These are phyloP conservation scores for Candida sanyaensis DNA, from an alignment of 1,139 yeast genomes.

Conservation along the genomic window DNA sequence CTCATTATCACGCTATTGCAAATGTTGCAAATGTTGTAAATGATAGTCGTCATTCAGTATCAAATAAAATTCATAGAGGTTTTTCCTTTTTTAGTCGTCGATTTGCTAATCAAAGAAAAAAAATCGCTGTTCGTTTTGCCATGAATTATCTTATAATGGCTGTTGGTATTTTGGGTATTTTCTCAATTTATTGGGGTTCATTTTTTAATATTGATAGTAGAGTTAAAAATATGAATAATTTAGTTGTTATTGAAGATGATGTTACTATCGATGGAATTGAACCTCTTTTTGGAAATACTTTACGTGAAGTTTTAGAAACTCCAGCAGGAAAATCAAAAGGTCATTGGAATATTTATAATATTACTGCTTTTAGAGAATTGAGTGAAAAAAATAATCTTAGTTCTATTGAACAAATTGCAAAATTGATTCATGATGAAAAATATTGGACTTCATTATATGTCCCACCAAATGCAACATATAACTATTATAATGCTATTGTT, in stretches of 20 bases:
- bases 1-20: background rate
- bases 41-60: background rate
- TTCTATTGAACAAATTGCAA: constrained; percentile 29
- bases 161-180: constrained; percentile 29
- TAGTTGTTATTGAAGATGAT: constrained; percentile 45
- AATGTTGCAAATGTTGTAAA: background rate
- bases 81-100: constrained; percentile 8
- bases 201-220: constrained; percentile 30
- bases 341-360: constrained; percentile 43
- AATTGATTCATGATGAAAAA: constrained; percentile 44
- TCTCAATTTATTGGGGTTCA: constrained; percentile 51
- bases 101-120: constrained; percentile 21
- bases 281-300: constrained; percentile 33
- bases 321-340: constrained; percentile 27
- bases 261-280: constrained; percentile 24
- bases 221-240: constrained; percentile 33
- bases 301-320: constrained; percentile 17
- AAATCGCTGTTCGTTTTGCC: constrained; percentile 18
- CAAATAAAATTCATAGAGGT: constrained; percentile 1
- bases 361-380: constrained; percentile 27
- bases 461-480: constrained; percentile 37
- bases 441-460: constrained; percentile 49
- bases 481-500: constrained; percentile 28
- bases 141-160: constrained; percentile 28
- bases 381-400: constrained; percentile 31